Percentiles rank a stretch among this genome's conserved stretches.
Conservation (phyloP, 164 flowering plant genomes). For the Vitis rotundifolia region DNA sequence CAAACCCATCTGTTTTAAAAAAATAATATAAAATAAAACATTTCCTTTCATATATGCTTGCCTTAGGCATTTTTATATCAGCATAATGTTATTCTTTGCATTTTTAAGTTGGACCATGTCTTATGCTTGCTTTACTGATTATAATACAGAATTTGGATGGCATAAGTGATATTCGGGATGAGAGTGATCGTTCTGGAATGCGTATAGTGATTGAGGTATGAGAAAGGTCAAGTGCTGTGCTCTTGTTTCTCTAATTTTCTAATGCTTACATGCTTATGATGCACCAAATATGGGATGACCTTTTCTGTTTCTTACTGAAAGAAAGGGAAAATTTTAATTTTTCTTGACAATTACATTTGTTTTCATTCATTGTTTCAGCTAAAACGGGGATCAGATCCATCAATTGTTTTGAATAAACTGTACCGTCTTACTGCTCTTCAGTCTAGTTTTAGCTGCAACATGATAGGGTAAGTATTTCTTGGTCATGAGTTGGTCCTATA, state of each 20-base stretch:
- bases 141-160: slow-evolving; percentile 74
- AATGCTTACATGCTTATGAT: no score
- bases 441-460: slow-evolving; percentile 95
- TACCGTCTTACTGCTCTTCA: slow-evolving; percentile 86
- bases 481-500: not conserved
- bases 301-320: no score
- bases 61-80: no score
- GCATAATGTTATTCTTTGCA: not conserved
- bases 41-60: no score
- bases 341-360: not conserved
- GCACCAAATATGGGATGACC: no score
- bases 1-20: no score
- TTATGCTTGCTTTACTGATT: not conserved
- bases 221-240: not conserved
- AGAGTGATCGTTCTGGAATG: slow-evolving; percentile 99
- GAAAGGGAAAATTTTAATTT: not conserved
- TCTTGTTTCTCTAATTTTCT: not conserved
- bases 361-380: slow-evolving; percentile 43
- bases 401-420: slow-evolving; percentile 79
- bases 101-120: not conserved
- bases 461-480: slow-evolving; percentile 84
- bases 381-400: slow-evolving; percentile 85
- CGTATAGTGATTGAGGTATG: slow-evolving; percentile 91
- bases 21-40: no score
- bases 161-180: slow-evolving; percentile 97